These are phyloP conservation scores for Dentipellis sp. DNA, from an alignment of 768 basidiomycete species.

Conservation along the genomic window DNA sequence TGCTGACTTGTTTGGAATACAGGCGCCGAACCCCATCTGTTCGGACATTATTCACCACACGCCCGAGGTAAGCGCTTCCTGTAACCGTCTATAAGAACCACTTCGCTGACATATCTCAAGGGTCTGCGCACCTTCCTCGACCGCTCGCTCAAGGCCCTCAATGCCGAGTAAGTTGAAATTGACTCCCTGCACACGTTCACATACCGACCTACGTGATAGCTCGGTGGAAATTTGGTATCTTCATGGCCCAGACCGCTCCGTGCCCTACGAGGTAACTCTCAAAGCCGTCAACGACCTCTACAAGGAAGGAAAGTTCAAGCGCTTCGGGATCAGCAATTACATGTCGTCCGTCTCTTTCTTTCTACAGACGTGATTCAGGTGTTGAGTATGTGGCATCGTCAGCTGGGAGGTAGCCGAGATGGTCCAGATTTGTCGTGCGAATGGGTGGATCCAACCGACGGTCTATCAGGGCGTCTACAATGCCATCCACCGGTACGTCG, in stretches of 20 bases:
- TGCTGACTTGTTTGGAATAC: neutral
- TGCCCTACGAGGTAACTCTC: slow-evolving; percentile 37
- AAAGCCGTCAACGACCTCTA: slow-evolving; percentile 37
- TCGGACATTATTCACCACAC: slow-evolving; percentile 8
- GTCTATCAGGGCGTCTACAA: slow-evolving; percentile 43
- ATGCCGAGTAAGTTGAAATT: slow-evolving; percentile 30
- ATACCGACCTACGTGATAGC: slow-evolving; percentile 2
- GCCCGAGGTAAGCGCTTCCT: slow-evolving; percentile 12
- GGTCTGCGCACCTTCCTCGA: slow-evolving; percentile 27
- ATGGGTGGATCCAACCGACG: slow-evolving; percentile 38
- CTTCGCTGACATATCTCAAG: slow-evolving; percentile 2
- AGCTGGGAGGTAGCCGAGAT: slow-evolving; percentile 40
- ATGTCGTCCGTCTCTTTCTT: slow-evolving; percentile 23
- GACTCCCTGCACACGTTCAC: neutral
- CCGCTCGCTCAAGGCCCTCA: slow-evolving; percentile 32
- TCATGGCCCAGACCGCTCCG: slow-evolving; percentile 35
- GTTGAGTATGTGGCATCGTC: neutral
- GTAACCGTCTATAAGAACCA: neutral
- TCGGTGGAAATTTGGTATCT: slow-evolving; percentile 38
- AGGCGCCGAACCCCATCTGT: neutral
- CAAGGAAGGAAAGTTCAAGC: slow-evolving; percentile 43
- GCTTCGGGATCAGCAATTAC: slow-evolving; percentile 37
- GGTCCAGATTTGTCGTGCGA: slow-evolving; percentile 21
- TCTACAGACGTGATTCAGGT: neutral
- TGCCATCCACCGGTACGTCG: slow-evolving; percentile 24